Base-by-base conservation (phyloP, 2,329 filamentous ascomycete genomes). In the Pseudophaeomoniella oleicola region DNA sequence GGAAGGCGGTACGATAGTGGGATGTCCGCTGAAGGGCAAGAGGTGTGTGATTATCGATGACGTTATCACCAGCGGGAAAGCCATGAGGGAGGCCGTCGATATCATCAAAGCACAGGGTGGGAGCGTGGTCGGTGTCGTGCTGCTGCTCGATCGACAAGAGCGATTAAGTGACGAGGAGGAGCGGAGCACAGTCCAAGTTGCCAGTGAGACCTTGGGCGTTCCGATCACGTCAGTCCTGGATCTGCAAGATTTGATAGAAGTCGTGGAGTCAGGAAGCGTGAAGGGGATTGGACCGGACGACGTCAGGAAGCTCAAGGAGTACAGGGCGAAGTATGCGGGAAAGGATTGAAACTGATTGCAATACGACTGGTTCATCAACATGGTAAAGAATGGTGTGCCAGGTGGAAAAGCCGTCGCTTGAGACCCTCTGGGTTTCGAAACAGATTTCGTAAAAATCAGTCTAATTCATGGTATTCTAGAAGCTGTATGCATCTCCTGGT, bases 31-130 rank as follows among this genome's bases (percentile, higher is more conserved):
- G 51, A 81, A 81, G 61, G 87, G 83, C 37, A 87, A 90, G 71
- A 75, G 72, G 42, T 76, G 94, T 12, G 69, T 98, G 19, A 82
- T 98, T 48, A 79, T 98, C 30, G 90, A 98, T 65, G 90, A 96
- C 61, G 88, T 98, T 39, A 88, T 96, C 51, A 94, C 87, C 1
- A 88, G 86, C 1, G 90, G 90, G 17, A 96, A 87, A 1, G 90
- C 90, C 30, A 87, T 94, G 64, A 72, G 86, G 40, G 87, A 96
- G 58, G 85, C 88, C 11, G 86, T 96, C 42, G 76, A 76, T 37
- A 90, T 94, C 58, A 94, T 96, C 55, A 71, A 76, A 49, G 75
- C 75, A 49, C 81, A 93, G 55, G 90, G 88, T 2, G 90, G 88
- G 2, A 74, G 72, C 35, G 75, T 96, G 15, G 81, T 81, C 3